These are phyloP conservation scores for Benincasa hispida DNA, from an alignment of 306 rosid genomes.

Conservation along the genomic window DNA sequence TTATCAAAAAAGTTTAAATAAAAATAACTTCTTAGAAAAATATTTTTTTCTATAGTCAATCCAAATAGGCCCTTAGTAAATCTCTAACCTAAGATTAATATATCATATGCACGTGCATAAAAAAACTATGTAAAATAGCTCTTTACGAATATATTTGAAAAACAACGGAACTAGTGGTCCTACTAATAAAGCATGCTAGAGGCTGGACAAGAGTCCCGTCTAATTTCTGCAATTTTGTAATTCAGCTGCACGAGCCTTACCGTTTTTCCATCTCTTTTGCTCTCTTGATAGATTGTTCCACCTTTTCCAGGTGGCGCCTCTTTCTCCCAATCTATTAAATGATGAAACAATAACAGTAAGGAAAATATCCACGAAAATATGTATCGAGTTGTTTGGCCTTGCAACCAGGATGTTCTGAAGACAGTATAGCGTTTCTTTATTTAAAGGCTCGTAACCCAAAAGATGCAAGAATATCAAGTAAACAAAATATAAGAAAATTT, in stretches of 20 bases:
- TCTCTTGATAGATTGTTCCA: slow-evolving; percentile 43
- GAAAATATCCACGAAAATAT: not conserved
- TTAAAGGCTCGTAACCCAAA: not conserved
- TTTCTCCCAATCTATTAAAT: slow-evolving; percentile 46
- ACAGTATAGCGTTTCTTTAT: not conserved
- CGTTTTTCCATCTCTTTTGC: slow-evolving; percentile 45
- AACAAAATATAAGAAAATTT: slow-evolving; percentile 5
- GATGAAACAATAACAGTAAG: slow-evolving; percentile 10
- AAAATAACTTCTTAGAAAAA: no score
- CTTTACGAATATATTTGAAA: not conserved
- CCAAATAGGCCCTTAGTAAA: no score
- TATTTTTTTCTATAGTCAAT: no score
- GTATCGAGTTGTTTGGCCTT: not conserved
- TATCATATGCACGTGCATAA: not conserved
- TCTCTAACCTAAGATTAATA: not conserved
- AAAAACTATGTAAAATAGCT: not conserved
- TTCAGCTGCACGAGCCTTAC: slow-evolving; percentile 15
- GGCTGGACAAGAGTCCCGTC: not conserved
- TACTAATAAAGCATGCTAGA: not conserved
- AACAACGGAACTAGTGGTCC: not conserved
- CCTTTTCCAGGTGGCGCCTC: slow-evolving; percentile 45
- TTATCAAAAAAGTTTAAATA: no score
- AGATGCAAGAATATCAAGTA: not conserved
- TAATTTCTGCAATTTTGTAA: not conserved
- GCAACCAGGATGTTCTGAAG: not conserved